Evolutionary conservation across 2,329 filamentous ascomycete genomes (phyloP), one percentile per base, ranked within the genome.

Genomic region (Bipolaris sorokiniana): DNA sequence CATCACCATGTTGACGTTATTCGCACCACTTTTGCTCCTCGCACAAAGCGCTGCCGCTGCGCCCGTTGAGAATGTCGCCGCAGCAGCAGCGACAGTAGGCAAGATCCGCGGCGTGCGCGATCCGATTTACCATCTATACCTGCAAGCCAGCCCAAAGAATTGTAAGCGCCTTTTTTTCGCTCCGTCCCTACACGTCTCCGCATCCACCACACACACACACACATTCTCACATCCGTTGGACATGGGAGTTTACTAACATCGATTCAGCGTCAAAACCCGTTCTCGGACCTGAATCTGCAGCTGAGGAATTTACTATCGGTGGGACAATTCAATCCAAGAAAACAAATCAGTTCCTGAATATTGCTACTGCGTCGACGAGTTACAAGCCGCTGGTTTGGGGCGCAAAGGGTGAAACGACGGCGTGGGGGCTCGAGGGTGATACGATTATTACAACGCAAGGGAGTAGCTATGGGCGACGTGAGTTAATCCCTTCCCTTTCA

Each of bases 71-170:
- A 56, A 59, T 15, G 20, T 26, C 4, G 31, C 36, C 10, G n/a
- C 16, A 26, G 45, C 45, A 23, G 37, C 49, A 47, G 76, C 77
- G 40, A 81, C 81, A 50, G 74, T 81, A 11, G 79, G 81, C 66
- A 79, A 82, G 65, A 82, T 84, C 58, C 81, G 82, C 33, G 79
- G 79, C 36, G 82, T 84, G 7, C 71, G 75, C 54, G 75, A 77
- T 6, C 83, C 83, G 2, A 80, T 84, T 54, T 84, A 79, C 61
- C 83, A 85, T 65, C 76, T 81, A 20, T 84, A 85, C 62, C 74
- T 85, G 3, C 83, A 84, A 67, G 73, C 78, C 3, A 76, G 77
- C 52, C 73, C 80, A 5, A 72, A 77, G 42, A 77, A 82, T 46
- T 62, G 77, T 78, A 70, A 18, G 36, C 15, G 33, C 23, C 1